Percentiles rank a stretch among this genome's conserved stretches.
phyloP scores from a whole-genome alignment of 768 basidiomycete genomes.

The Naematelia encephala region DNA sequence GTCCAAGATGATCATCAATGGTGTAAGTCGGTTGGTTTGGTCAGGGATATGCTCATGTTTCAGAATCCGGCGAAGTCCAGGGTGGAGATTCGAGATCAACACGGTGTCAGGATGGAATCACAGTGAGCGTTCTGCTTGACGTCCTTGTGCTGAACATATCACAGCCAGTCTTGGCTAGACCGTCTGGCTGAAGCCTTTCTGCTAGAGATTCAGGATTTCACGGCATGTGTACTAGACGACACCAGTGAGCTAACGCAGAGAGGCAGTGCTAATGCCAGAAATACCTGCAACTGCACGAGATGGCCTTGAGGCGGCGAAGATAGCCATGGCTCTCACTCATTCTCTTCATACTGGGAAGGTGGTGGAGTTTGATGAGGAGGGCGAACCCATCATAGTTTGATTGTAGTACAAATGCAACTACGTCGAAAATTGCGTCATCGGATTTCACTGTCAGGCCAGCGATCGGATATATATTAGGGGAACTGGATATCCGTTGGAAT shows the following conservation, averaged over 20 bases:
- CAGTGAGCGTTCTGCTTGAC: conserved; percentile 11
- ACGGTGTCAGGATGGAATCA: conserved; percentile 30
- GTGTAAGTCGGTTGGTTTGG: conserved; percentile 12
- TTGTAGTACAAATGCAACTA: too few species aligned
- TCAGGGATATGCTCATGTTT: neutral
- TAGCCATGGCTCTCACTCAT: conserved; percentile 22
- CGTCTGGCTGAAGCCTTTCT: conserved; percentile 31
- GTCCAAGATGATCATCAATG: conserved; percentile 24
- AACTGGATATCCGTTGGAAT: too few species aligned
- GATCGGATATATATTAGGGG: too few species aligned
- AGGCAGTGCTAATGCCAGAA: conserved; percentile 1
- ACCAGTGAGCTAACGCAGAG: conserved; percentile 12
- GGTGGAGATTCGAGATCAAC: conserved; percentile 20
- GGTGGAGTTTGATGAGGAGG: conserved; percentile 24
- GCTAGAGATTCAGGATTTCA: conserved; percentile 20
- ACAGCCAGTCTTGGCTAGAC: conserved; percentile 27
- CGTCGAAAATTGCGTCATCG: too few species aligned
- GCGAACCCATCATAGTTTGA: conserved; percentile 17
- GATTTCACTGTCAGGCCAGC: too few species aligned
- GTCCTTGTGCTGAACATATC: neutral
- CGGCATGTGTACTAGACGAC: conserved; percentile 24
- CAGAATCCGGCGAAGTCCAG: conserved; percentile 21
- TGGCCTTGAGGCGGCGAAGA: conserved; percentile 25
- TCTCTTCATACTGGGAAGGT: conserved; percentile 17
- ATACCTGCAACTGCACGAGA: conserved; percentile 16